Percentiles rank a stretch among this genome's conserved stretches.
phyloP scores from a whole-genome alignment of 2,329 filamentous ascomycete genomes.

The Botrytis cinerea region DNA sequence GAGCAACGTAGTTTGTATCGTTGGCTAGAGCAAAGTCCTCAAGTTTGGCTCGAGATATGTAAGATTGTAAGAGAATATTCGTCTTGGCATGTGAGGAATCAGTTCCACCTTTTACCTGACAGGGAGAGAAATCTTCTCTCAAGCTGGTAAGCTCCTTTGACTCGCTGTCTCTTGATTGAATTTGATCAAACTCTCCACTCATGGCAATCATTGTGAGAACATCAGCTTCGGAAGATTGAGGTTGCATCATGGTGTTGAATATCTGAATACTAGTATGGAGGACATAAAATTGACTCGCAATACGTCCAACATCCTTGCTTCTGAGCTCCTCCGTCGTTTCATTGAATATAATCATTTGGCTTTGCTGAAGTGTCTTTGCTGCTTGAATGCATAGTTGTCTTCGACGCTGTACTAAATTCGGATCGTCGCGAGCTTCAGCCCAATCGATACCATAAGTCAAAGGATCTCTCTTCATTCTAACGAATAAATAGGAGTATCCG shows the following conservation, averaged over 20 bases:
- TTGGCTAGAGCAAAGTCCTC: conserved; percentile 94
- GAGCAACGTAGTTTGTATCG: conserved; percentile 91
- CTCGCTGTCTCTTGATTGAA: conserved; percentile 89
- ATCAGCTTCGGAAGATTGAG: conserved; percentile 84
- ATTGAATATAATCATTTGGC: conserved; percentile 99
- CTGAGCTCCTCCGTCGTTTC: conserved; percentile 89
- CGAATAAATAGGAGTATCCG: conserved; percentile 95
- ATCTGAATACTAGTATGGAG: conserved; percentile 91
- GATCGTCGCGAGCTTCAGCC: conserved; percentile 86
- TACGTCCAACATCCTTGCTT: conserved; percentile 92
- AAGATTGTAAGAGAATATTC: conserved; percentile 90
- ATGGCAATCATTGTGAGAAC: conserved; percentile 95
- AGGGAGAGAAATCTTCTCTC: conserved; percentile 62
- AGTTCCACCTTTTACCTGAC: conserved; percentile 71
- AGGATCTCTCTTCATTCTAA: conserved; percentile 91
- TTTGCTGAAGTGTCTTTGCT: conserved; percentile 81
- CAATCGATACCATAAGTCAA: conserved; percentile 94
- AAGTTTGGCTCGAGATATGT: conserved; percentile 82
- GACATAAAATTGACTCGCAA: conserved; percentile 97
- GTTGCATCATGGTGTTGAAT: conserved; percentile 93
- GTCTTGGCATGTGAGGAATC: conserved; percentile 84
- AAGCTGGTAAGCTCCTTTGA: conserved; percentile 81
- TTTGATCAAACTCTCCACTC: conserved; percentile 97
- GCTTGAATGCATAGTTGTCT: conserved; percentile 86
- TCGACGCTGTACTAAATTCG: conserved; percentile 80